Evolutionary conservation across 768 basidiomycete species (phyloP).

Genomic region (Lactifluus rugatus): DNA sequence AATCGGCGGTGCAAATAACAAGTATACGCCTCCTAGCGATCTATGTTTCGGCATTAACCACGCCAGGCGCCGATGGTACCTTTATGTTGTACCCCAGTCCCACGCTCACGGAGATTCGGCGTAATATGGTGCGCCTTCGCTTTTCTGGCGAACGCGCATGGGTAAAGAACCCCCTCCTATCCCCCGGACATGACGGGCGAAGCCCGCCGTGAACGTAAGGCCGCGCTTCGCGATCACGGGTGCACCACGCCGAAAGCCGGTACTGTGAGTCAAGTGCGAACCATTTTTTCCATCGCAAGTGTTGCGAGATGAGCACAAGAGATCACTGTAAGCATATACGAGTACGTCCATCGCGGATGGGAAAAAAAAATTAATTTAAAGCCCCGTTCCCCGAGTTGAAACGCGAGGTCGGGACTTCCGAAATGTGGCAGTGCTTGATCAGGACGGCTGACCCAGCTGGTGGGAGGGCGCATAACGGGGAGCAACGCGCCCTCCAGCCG

Average conservation of each 20-base stretch:
- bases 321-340: neutral
- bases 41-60: neutral
- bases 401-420: neutral
- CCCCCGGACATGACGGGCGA: conserved; percentile 11
- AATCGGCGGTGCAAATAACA: neutral
- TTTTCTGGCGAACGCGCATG: neutral
- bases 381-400: neutral
- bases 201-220: conserved; percentile 10
- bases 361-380: no score
- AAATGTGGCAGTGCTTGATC: neutral
- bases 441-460: neutral
- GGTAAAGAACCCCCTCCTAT: neutral
- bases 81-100: neutral
- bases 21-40: neutral
- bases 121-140: neutral
- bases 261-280: neutral
- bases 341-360: no score
- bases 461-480: neutral
- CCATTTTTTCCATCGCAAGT: no score
- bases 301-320: neutral
- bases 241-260: neutral
- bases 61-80: neutral
- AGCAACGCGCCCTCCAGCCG: neutral
- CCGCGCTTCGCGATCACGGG: conserved; percentile 10
- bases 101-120: conserved; percentile 15